phyloP scores from a whole-genome alignment of 192 early-diverging fungal species.

The Geranomyces variabilis region DNA sequence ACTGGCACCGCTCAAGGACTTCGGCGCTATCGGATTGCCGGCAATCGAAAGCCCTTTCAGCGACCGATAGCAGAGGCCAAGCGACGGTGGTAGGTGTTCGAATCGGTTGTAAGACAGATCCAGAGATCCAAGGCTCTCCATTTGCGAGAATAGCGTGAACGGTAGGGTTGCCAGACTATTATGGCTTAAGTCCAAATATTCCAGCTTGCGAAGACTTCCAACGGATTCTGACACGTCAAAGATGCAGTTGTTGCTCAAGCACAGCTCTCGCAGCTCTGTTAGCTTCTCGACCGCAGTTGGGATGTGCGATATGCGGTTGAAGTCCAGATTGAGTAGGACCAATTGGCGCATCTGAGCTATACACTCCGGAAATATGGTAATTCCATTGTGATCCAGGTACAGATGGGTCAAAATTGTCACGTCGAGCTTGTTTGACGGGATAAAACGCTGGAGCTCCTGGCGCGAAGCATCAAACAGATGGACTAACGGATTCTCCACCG shows the following conservation, averaged over 20 bases:
- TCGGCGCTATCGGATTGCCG: constrained; percentile 29
- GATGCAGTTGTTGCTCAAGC: constrained; percentile 33
- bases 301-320: constrained; percentile 37
- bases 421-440: background rate
- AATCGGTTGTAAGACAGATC: constrained; percentile 42
- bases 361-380: constrained; percentile 29
- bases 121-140: constrained; percentile 34
- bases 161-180: constrained; percentile 34
- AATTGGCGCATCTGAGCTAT: constrained; percentile 29
- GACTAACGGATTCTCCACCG: background rate
- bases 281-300: constrained; percentile 30
- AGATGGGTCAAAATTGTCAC: constrained; percentile 32
- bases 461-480: constrained; percentile 14
- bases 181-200: constrained; percentile 45
- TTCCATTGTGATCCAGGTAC: constrained; percentile 37
- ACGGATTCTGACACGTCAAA: constrained; percentile 35
- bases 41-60: constrained; percentile 30
- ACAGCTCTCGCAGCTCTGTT: constrained; percentile 44
- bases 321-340: constrained; percentile 42
- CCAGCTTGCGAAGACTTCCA: constrained; percentile 33
- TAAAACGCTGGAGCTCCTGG: background rate
- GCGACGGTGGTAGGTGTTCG: constrained; percentile 44
- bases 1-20: constrained; percentile 2
- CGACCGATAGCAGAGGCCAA: constrained; percentile 42
- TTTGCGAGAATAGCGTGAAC: constrained; percentile 19